Evolutionary conservation across 2,329 filamentous ascomycete genomes (phyloP).

Genomic region (Chaetomiaceae sp.): DNA sequence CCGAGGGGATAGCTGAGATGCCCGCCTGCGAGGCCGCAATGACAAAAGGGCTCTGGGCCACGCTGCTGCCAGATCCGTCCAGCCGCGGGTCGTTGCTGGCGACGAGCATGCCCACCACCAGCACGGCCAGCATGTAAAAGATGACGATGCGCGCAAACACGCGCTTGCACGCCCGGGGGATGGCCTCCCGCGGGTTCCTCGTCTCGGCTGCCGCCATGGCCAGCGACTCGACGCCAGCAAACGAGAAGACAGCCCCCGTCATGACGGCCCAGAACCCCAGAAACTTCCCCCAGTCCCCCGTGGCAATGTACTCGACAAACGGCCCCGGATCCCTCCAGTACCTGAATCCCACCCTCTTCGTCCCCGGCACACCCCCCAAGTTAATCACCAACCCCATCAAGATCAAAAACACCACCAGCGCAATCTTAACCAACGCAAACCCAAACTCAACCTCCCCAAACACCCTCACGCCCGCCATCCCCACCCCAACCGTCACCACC

Average conservation of each 20-base stretch:
- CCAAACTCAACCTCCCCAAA: constrained; percentile 56
- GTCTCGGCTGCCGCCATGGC: constrained; percentile 58
- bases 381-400: constrained; percentile 38
- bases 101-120: constrained; percentile 58
- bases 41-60: constrained; percentile 59
- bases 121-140: constrained; percentile 31
- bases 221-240: constrained; percentile 54
- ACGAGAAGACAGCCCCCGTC: constrained; percentile 55
- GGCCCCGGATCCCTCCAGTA: constrained; percentile 68
- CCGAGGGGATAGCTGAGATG: neutral
- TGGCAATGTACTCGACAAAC: constrained; percentile 42
- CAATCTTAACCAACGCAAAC: constrained; percentile 52
- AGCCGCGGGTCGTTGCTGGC: constrained; percentile 49
- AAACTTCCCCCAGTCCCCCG: constrained; percentile 56
- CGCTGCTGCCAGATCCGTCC: constrained; percentile 38
- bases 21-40: constrained; percentile 53
- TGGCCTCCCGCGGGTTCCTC: constrained; percentile 51
- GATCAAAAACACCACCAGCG: constrained; percentile 55
- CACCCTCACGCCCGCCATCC: constrained; percentile 54
- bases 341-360: constrained; percentile 57
- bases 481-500: constrained; percentile 50
- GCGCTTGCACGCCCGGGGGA: constrained; percentile 66
- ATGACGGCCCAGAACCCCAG: constrained; percentile 49
- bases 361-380: constrained; percentile 56
- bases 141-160: constrained; percentile 33